phyloP scores from a whole-genome alignment of 371 early-diverging fungal species.

The Fennellomyces sp. region DNA sequence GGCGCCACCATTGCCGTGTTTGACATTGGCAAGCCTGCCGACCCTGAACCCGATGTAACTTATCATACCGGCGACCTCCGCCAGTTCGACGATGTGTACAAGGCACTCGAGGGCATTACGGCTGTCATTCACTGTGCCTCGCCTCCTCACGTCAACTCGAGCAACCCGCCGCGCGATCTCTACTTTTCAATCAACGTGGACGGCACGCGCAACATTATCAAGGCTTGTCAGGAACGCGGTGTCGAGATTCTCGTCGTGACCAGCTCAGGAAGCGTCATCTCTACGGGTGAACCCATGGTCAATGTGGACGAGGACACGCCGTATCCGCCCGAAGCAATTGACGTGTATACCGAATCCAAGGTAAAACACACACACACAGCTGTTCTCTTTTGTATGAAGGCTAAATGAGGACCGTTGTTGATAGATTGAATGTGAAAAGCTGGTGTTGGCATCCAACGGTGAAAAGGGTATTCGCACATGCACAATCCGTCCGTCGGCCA shows the following conservation, averaged over 20 bases:
- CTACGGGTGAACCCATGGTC: conserved; percentile 75
- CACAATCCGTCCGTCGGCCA: conserved; percentile 87
- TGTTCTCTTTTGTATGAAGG: neutral
- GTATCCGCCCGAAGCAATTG: conserved; percentile 76
- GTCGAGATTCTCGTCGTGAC: conserved; percentile 85
- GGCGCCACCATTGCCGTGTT: conserved; percentile 65
- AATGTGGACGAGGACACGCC: conserved; percentile 82
- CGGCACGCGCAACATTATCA: conserved; percentile 86
- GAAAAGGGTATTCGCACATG: conserved; percentile 72
- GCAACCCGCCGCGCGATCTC: conserved; percentile 82
- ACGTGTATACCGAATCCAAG: conserved; percentile 94
- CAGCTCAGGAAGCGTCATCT: conserved; percentile 88
- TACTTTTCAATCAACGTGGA: conserved; percentile 84
- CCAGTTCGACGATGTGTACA: conserved; percentile 62
- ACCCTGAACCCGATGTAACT: conserved; percentile 52
- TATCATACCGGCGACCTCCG: conserved; percentile 82
- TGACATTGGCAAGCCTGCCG: conserved; percentile 71
- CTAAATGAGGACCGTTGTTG: neutral
- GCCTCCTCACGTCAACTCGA: conserved; percentile 87
- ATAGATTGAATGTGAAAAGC: conserved; percentile 79
- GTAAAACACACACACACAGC: conserved; percentile 24
- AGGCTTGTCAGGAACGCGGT: conserved; percentile 69
- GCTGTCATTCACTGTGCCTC: conserved; percentile 94
- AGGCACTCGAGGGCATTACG: conserved; percentile 67
- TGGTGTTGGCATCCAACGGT: conserved; percentile 81